A percentile compares a stretch with the other conserved stretches of the same genome.
Evolutionary conservation across 495 filamentous ascomycete species (phyloP).

Genomic region (Penicillium samsonianum): DNA sequence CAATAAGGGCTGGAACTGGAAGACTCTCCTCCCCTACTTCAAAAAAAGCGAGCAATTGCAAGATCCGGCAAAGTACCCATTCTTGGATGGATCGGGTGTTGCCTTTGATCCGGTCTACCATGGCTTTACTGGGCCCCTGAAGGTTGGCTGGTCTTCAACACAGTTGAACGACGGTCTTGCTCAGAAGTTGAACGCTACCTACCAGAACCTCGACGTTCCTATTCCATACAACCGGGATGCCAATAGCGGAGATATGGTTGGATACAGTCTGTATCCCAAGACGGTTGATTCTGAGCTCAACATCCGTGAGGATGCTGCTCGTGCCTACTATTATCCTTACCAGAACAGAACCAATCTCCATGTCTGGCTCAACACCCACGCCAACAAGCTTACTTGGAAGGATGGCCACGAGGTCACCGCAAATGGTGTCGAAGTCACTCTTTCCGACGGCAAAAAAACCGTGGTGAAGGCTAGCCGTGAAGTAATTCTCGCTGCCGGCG

Average conservation of each 20-base stretch:
- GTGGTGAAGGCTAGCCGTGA: constrained; percentile 25
- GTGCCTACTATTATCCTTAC: constrained; percentile 28
- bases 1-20: constrained; percentile 38
- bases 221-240: constrained; percentile 25
- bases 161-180: constrained; percentile 28
- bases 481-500: constrained; percentile 23
- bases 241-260: constrained; percentile 29
- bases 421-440: constrained; percentile 25
- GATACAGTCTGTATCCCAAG: constrained; percentile 24
- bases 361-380: constrained; percentile 27
- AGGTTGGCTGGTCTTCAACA: constrained; percentile 26
- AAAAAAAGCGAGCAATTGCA: constrained; percentile 29
- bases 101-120: constrained; percentile 27
- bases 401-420: constrained; percentile 12
- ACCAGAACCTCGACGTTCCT: constrained; percentile 22
- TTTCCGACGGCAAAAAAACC: constrained; percentile 21
- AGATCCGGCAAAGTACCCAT: constrained; percentile 17
- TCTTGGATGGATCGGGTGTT: constrained; percentile 24
- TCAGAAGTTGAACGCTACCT: constrained; percentile 24
- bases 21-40: constrained; percentile 34
- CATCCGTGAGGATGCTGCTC: constrained; percentile 31
- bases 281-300: constrained; percentile 25
- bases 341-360: constrained; percentile 25
- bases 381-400: constrained; percentile 28
- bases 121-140: constrained; percentile 27